Evolutionary conservation across 2,329 filamentous ascomycete species (phyloP).

Genomic region (Penicillium oxalicum): DNA sequence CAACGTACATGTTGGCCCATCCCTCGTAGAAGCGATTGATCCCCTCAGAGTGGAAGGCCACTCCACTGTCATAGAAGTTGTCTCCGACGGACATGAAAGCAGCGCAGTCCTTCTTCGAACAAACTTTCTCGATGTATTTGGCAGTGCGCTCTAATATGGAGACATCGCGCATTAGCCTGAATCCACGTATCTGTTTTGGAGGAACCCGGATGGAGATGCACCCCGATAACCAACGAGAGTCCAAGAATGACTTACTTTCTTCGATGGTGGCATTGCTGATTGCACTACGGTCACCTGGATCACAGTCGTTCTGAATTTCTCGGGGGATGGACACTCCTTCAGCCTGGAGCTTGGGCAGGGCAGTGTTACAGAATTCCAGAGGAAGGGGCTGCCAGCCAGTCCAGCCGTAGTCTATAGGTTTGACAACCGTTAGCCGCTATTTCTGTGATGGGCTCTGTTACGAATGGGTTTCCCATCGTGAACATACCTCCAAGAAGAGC

Average conservation of each 20-base stretch:
- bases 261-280: slow-evolving; percentile 18
- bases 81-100: slow-evolving; percentile 23
- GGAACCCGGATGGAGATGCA: no score
- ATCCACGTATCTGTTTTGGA: not conserved
- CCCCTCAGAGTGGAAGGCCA: slow-evolving; percentile 20
- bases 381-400: slow-evolving; percentile 21
- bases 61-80: slow-evolving; percentile 24
- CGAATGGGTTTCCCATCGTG: not conserved
- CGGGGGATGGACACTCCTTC: slow-evolving; percentile 15
- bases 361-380: slow-evolving; percentile 18
- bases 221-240: no score
- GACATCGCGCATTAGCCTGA: not conserved
- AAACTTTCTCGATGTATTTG: slow-evolving; percentile 19
- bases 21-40: slow-evolving; percentile 20
- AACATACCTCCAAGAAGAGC: slow-evolving; percentile 6
- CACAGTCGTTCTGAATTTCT: slow-evolving; percentile 20
- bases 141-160: slow-evolving; percentile 14
- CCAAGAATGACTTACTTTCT: slow-evolving; percentile 9
- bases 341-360: slow-evolving; percentile 8
- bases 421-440: not conserved
- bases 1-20: slow-evolving; percentile 19
- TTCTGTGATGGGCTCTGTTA: not conserved
- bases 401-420: slow-evolving; percentile 17
- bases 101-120: slow-evolving; percentile 18
- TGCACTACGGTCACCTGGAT: slow-evolving; percentile 16